These are phyloP conservation scores for Penicillium sp. DNA, from an alignment of 2,329 filamentous ascomycete species.

Conservation along the genomic window DNA sequence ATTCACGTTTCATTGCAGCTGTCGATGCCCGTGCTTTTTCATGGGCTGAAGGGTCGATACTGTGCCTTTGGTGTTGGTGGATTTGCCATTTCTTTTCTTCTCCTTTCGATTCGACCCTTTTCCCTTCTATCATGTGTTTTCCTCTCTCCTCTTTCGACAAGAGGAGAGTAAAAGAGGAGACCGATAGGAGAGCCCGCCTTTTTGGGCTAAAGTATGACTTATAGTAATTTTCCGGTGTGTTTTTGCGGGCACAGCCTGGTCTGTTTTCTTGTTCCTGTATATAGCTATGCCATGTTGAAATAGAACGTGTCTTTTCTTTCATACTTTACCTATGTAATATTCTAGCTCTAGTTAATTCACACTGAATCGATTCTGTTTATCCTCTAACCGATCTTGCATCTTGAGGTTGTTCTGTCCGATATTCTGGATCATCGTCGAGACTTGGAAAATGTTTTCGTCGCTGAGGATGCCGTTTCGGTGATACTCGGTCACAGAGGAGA, in stretches of 20 bases:
- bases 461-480: constrained; percentile 33
- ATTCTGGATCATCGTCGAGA: constrained; percentile 18
- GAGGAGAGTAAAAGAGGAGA: background rate
- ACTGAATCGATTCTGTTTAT: background rate
- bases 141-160: background rate
- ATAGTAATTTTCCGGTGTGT: constrained; percentile 23
- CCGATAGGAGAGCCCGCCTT: constrained; percentile 1
- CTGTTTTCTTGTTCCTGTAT: constrained; percentile 28
- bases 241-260: constrained; percentile 30
- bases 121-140: background rate
- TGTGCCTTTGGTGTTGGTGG: constrained; percentile 36
- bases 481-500: constrained; percentile 39
- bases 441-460: constrained; percentile 34
- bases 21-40: constrained; percentile 21
- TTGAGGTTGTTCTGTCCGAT: constrained; percentile 21
- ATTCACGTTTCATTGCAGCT: constrained; percentile 38
- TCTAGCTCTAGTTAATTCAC: background rate
- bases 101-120: background rate
- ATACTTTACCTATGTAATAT: background rate
- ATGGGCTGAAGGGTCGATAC: constrained; percentile 22
- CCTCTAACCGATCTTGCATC: constrained; percentile 29
- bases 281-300: constrained; percentile 33
- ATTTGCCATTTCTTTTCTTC: constrained; percentile 26
- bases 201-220: constrained; percentile 31
- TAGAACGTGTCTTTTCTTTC: constrained; percentile 29